Evolutionary conservation across 1,139 yeast species (phyloP).

Genomic region (Arxiozyma telluris): DNA sequence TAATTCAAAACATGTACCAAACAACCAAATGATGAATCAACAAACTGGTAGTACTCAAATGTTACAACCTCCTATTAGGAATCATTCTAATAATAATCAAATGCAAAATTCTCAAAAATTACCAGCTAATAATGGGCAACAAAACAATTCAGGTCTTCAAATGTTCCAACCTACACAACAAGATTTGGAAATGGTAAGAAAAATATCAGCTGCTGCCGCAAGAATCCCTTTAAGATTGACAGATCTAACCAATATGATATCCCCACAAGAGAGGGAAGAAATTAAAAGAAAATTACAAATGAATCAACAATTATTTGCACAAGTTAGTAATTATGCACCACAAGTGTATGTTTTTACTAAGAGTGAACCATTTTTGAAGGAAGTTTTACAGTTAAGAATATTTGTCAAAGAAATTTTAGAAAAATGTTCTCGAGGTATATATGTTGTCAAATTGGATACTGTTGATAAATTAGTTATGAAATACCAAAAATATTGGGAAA

Average conservation of each 20-base stretch:
- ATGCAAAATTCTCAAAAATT: constrained; percentile 10
- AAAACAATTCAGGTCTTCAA: constrained; percentile 11
- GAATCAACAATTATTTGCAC: constrained; percentile 54
- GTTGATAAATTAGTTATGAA: constrained; percentile 63
- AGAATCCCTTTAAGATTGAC: constrained; percentile 56
- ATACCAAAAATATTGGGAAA: constrained; percentile 64
- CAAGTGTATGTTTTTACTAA: constrained; percentile 67
- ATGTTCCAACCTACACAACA: constrained; percentile 34
- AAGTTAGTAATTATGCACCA: constrained; percentile 69
- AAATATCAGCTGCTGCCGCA: constrained; percentile 60
- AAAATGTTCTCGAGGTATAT: constrained; percentile 48
- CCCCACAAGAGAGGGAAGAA: constrained; percentile 54
- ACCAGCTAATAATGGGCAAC: background rate
- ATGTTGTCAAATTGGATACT: constrained; percentile 60
- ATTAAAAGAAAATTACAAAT: constrained; percentile 51
- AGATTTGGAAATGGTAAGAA: constrained; percentile 48
- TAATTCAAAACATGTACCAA: background rate
- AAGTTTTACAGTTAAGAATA: constrained; percentile 67
- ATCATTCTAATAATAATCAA: constrained; percentile 4
- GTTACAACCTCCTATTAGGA: background rate
- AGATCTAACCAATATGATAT: constrained; percentile 52
- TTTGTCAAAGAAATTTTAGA: constrained; percentile 74
- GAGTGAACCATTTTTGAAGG: constrained; percentile 64
- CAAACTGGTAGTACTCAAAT: constrained; percentile 1
- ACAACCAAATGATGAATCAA: constrained; percentile 3